These are phyloP conservation scores for Yamadazyma oceani DNA, from an alignment of 1,139 yeast species.

Conservation along the genomic window DNA sequence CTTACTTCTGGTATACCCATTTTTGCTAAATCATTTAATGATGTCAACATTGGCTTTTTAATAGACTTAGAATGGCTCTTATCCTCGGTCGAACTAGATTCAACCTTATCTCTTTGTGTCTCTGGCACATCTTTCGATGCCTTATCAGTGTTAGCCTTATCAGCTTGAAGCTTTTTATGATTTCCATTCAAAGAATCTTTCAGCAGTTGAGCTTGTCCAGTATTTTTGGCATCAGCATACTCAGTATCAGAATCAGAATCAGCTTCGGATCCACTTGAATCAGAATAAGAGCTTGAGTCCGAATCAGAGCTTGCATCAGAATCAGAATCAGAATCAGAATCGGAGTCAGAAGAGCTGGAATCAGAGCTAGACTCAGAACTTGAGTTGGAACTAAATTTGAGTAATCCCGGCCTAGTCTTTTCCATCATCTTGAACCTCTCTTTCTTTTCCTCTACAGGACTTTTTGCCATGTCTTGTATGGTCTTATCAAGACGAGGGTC, in stretches of 20 bases:
- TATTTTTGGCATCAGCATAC: conserved; percentile 9
- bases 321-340: conserved; percentile 10
- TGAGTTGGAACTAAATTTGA: no score
- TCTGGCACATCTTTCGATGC: no score
- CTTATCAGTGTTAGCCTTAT: no score
- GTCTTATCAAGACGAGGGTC: no score
- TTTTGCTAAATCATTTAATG: conserved; percentile 55
- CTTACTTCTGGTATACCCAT: conserved; percentile 66
- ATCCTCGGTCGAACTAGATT: conserved; percentile 6
- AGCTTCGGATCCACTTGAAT: background rate
- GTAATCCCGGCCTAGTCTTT: no score
- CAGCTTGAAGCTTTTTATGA: no score
- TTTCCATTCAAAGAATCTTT: no score
- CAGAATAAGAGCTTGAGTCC: conserved; percentile 12
- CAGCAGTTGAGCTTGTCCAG: no score
- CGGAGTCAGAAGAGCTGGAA: conserved; percentile 10
- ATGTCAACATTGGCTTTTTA: conserved; percentile 39
- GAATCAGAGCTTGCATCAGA: conserved; percentile 9
- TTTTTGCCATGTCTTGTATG: no score
- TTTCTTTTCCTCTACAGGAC: no score
- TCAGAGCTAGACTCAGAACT: conserved; percentile 4
- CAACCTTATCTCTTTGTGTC: no score
- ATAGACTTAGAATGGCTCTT: conserved; percentile 2
- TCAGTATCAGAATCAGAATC: conserved; percentile 9
- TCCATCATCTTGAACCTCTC: no score